A percentile compares a stretch with the other conserved stretches of the same genome.
phyloP scores from a whole-genome alignment of 1,284 basidiomycete species.

The Puccinia coronata region DNA sequence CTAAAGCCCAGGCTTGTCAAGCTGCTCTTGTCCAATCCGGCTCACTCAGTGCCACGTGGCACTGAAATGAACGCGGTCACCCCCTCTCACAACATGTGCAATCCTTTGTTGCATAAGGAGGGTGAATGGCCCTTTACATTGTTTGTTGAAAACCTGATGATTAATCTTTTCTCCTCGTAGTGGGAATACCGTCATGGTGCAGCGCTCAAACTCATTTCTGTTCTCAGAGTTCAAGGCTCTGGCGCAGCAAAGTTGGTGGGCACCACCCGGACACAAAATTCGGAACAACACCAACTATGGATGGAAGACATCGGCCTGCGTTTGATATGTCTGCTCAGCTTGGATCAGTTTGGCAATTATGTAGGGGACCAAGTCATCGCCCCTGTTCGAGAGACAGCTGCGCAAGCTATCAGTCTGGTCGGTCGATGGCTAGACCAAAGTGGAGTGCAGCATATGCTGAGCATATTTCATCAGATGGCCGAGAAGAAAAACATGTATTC shows the following conservation, averaged over 20 bases:
- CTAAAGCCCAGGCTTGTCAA: slow-evolving; percentile 57
- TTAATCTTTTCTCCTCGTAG: slow-evolving; percentile 77
- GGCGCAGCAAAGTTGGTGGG: slow-evolving; percentile 71
- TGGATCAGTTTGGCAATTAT: slow-evolving; percentile 97
- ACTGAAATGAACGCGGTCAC: slow-evolving; percentile 50
- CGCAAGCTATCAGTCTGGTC: slow-evolving; percentile 87
- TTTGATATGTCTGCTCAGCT: slow-evolving; percentile 85
- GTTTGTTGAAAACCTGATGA: slow-evolving; percentile 76
- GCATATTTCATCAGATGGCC: slow-evolving; percentile 79
- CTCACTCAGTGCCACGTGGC: slow-evolving; percentile 47
- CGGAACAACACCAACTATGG: slow-evolving; percentile 71
- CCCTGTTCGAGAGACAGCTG: slow-evolving; percentile 93
- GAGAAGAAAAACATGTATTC: slow-evolving; percentile 88
- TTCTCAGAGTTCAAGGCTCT: slow-evolving; percentile 81
- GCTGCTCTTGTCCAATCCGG: slow-evolving; percentile 54
- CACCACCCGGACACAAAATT: slow-evolving; percentile 66
- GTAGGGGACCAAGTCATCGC: slow-evolving; percentile 95
- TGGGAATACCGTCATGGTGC: slow-evolving; percentile 97
- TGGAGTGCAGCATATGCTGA: slow-evolving; percentile 67
- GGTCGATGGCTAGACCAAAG: slow-evolving; percentile 75
- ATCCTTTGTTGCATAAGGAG: slow-evolving; percentile 60
- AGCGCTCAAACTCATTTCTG: slow-evolving; percentile 83
- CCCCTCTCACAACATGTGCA: slow-evolving; percentile 25
- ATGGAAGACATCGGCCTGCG: slow-evolving; percentile 83
- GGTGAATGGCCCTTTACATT: slow-evolving; percentile 88